Evolutionary conservation across 352 stramenopile genomes (phyloP).

Genomic region (Peronosclerospora sorghi): DNA sequence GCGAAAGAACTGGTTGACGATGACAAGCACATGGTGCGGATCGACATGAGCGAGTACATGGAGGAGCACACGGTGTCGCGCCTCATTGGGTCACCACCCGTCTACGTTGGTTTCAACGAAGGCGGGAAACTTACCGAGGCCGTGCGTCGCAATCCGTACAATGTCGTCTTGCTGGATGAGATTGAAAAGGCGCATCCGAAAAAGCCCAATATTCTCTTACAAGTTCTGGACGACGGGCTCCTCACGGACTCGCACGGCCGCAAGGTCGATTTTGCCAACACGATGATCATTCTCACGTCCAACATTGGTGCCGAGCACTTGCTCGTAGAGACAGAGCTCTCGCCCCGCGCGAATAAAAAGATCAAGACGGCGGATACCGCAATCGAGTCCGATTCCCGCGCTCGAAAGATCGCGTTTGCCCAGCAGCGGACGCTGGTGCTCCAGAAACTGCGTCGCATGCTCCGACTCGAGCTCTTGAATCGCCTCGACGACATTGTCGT

Average conservation of each 20-base stretch:
- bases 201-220: conserved; percentile 92
- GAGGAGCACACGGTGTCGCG: conserved; percentile 90
- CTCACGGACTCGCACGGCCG: conserved; percentile 93
- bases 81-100: conserved; percentile 91
- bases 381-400: conserved; percentile 11
- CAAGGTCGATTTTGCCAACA: conserved; percentile 96
- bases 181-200: conserved; percentile 96
- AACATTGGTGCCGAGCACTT: conserved; percentile 93
- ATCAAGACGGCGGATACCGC: conserved; percentile 29
- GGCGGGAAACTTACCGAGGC: conserved; percentile 94
- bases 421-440: conserved; percentile 79
- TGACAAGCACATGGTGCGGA: conserved; percentile 90
- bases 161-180: conserved; percentile 95
- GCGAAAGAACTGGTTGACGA: conserved; percentile 92
- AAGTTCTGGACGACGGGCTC: conserved; percentile 96
- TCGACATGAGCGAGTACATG: conserved; percentile 98
- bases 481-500: conserved; percentile 93
- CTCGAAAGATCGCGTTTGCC: conserved; percentile 25
- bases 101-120: conserved; percentile 91
- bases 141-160: conserved; percentile 92
- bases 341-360: conserved; percentile 52
- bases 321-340: conserved; percentile 50
- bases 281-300: conserved; percentile 95
- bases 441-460: conserved; percentile 72
- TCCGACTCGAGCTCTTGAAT: conserved; percentile 94